Evolutionary conservation across 495 filamentous ascomycete species (phyloP).

Genomic region (Pyronema domesticum): DNA sequence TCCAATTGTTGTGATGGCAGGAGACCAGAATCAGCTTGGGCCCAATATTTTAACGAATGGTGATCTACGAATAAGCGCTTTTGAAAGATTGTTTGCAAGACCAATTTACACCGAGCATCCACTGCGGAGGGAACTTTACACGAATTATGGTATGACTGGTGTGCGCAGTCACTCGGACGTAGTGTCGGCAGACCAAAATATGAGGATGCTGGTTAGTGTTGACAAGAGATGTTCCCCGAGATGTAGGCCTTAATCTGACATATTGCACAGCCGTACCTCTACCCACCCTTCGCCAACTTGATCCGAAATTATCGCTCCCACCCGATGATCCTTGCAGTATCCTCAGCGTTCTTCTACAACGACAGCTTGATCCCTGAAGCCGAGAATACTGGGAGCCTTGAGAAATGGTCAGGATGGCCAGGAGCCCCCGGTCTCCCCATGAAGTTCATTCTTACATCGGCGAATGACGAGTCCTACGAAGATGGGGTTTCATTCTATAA

Average conservation of each 20-base stretch:
- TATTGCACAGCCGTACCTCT: slow-evolving; percentile 25
- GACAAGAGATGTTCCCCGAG: neutral
- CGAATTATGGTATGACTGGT: neutral
- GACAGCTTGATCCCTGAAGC: slow-evolving; percentile 37
- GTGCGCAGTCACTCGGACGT: neutral
- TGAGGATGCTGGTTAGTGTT: neutral
- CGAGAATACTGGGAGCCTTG: slow-evolving; percentile 23
- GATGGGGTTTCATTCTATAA: slow-evolving; percentile 40
- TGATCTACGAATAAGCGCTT: slow-evolving; percentile 30
- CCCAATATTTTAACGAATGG: neutral
- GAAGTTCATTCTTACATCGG: slow-evolving; percentile 31
- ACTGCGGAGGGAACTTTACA: slow-evolving; percentile 25
- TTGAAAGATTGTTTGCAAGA: slow-evolving; percentile 33
- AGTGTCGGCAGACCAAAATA: neutral
- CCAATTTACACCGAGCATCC: slow-evolving; percentile 35
- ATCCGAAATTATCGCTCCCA: slow-evolving; percentile 44
- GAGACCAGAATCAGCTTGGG: slow-evolving; percentile 37
- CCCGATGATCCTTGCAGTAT: slow-evolving; percentile 37
- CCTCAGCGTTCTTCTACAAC: slow-evolving; percentile 35
- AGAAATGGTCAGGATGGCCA: slow-evolving; percentile 33
- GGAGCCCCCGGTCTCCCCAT: slow-evolving; percentile 32
- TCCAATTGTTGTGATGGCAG: slow-evolving; percentile 37
- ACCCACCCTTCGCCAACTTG: slow-evolving; percentile 36
- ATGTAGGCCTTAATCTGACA: slow-evolving; percentile 5
- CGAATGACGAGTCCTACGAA: slow-evolving; percentile 33